Percentiles rank a stretch among this genome's conserved stretches.
These are phyloP conservation scores for Balansia obtecta DNA, from an alignment of 2,329 filamentous ascomycete species.

Conservation along the genomic window DNA sequence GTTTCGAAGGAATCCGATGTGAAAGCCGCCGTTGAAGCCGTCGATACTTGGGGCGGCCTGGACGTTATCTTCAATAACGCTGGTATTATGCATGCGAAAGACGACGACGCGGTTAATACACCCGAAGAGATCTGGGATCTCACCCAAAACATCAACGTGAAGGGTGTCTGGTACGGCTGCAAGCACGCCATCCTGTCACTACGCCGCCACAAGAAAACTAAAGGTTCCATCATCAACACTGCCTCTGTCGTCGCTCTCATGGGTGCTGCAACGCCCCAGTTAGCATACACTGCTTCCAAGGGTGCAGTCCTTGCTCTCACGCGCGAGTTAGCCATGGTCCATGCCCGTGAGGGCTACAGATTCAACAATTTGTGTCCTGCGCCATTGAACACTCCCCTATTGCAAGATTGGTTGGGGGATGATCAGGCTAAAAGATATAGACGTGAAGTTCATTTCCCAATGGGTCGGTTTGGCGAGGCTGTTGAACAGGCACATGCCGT, in stretches of 20 bases:
- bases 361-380: constrained; percentile 89
- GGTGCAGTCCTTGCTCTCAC: constrained; percentile 85
- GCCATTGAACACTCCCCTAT: constrained; percentile 79
- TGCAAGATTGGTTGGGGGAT: constrained; percentile 89
- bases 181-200: constrained; percentile 82
- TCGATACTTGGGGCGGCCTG: constrained; percentile 76
- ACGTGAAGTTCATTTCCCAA: constrained; percentile 82
- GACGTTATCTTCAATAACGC: constrained; percentile 97
- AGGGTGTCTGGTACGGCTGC: constrained; percentile 93
- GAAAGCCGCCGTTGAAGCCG: constrained; percentile 56
- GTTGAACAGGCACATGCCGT: constrained; percentile 87
- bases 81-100: constrained; percentile 85
- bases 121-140: constrained; percentile 89
- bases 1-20: constrained; percentile 79
- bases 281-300: constrained; percentile 90
- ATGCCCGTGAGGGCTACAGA: constrained; percentile 75
- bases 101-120: constrained; percentile 70
- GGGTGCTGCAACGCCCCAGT: constrained; percentile 74
- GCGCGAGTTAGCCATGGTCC: constrained; percentile 80
- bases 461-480: constrained; percentile 82
- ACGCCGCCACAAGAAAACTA: constrained; percentile 66
- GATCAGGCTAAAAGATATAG: constrained; percentile 69
- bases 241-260: constrained; percentile 81
- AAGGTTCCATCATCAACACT: constrained; percentile 81
- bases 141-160: constrained; percentile 90